Evolutionary conservation across 2,329 filamentous ascomycete species (phyloP).

Genomic region (Colletotrichum destructivum): DNA sequence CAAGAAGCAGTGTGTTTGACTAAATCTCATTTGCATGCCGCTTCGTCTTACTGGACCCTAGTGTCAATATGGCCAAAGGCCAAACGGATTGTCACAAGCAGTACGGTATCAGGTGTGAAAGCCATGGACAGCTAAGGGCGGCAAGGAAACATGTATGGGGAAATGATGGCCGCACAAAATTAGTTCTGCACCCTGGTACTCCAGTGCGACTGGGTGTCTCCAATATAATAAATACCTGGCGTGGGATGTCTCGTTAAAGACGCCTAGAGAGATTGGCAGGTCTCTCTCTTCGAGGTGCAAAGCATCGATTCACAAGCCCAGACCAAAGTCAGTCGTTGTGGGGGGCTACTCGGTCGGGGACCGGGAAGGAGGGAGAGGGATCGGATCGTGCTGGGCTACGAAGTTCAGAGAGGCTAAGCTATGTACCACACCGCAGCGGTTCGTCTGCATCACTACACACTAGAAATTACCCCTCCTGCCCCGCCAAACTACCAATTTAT

Average conservation of each 20-base stretch:
- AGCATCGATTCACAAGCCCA: background rate
- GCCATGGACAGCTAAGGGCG: background rate
- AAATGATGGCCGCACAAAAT: background rate
- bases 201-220: background rate
- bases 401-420: conserved; percentile 20
- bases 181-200: too few species aligned
- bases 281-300: background rate
- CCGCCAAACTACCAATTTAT: conserved; percentile 39
- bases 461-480: conserved; percentile 43
- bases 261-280: background rate
- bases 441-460: conserved; percentile 31
- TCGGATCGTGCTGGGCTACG: background rate
- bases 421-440: conserved; percentile 17
- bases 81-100: background rate
- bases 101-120: background rate
- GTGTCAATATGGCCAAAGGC: background rate
- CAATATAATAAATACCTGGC: too few species aligned
- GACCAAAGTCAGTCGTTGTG: conserved; percentile 7
- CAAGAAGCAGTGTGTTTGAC: too few species aligned
- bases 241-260: background rate
- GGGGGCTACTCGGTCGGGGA: background rate
- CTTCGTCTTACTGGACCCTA: too few species aligned
- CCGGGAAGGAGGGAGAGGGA: background rate
- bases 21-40: too few species aligned
- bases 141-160: background rate